Conservation (phyloP, 2,329 filamentous ascomycete species). For the Plenodomus tracheiphilus region DNA sequence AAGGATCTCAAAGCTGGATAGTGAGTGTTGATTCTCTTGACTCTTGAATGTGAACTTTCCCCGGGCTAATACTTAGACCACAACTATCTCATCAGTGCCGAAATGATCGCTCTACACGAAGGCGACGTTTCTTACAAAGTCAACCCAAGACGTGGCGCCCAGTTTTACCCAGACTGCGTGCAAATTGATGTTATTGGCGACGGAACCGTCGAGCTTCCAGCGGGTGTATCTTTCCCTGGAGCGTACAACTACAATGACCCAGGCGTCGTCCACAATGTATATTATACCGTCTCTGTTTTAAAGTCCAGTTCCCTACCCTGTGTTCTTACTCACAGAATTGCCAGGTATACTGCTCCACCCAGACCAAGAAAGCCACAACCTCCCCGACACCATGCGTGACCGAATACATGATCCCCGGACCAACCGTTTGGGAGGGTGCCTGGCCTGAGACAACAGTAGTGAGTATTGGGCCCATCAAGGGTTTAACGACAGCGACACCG, state of each 20-base stretch:
- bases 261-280: constrained; percentile 43
- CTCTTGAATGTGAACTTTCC: no score
- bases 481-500: constrained; percentile 25
- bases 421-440: constrained; percentile 42
- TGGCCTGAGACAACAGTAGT: constrained; percentile 40
- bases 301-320: not conserved
- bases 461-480: constrained; percentile 31
- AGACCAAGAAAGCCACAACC: constrained; percentile 31
- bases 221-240: constrained; percentile 51
- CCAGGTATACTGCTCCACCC: constrained; percentile 43
- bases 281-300: not conserved
- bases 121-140: constrained; percentile 33
- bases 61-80: not conserved
- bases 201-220: constrained; percentile 33
- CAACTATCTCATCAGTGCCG: constrained; percentile 47
- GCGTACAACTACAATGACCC: constrained; percentile 44
- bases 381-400: constrained; percentile 25
- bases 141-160: constrained; percentile 37
- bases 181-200: constrained; percentile 45
- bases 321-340: no score
- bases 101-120: constrained; percentile 52
- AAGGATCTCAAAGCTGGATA: constrained; percentile 42
- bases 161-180: constrained; percentile 50
- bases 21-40: constrained; percentile 16
- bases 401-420: constrained; percentile 48